Evolutionary conservation across 441 rosid species (phyloP).

Genomic region (Erodium moschatum): DNA sequence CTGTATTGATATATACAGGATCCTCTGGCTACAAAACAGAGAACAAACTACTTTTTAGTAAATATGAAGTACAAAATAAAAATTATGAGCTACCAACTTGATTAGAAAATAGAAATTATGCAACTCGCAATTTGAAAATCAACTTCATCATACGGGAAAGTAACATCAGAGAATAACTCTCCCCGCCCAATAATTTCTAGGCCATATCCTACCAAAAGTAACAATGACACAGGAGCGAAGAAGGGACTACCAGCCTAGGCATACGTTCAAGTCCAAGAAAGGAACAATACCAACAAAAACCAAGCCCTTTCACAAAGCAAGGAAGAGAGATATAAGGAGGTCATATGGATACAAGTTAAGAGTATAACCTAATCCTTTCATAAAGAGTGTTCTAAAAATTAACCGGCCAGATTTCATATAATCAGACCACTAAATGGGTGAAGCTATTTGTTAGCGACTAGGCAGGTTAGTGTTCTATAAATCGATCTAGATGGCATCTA

Average conservation of each 20-base stretch:
- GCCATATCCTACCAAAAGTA: slow-evolving; percentile 7
- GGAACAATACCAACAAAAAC: neutral
- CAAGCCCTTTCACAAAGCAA: neutral
- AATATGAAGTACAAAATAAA: slow-evolving; percentile 10
- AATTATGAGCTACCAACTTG: neutral
- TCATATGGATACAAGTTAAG: slow-evolving; percentile 8
- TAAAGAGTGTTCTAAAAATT: too few relatives aligned
- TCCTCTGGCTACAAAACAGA: slow-evolving; percentile 56
- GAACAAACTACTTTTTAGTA: slow-evolving; percentile 16
- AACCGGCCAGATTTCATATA: too few relatives aligned
- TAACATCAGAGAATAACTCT: slow-evolving; percentile 14
- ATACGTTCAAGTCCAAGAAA: neutral
- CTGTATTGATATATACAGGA: slow-evolving; percentile 40
- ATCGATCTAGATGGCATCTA: too few relatives aligned
- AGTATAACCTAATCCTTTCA: slow-evolving; percentile 8
- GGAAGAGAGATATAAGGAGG: neutral
- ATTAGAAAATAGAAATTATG: slow-evolving; percentile 3
- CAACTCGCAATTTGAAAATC: slow-evolving; percentile 2
- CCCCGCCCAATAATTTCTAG: neutral
- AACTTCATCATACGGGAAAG: slow-evolving; percentile 1
- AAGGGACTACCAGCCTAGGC: neutral
- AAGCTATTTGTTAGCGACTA: too few relatives aligned
- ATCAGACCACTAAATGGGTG: too few relatives aligned
- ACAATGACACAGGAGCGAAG: neutral
- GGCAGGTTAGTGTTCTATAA: too few relatives aligned